Evolutionary conservation across 768 basidiomycete genomes (phyloP), one percentile per base, ranked within the genome.

Genomic region (Leccinum pellstonianum): DNA sequence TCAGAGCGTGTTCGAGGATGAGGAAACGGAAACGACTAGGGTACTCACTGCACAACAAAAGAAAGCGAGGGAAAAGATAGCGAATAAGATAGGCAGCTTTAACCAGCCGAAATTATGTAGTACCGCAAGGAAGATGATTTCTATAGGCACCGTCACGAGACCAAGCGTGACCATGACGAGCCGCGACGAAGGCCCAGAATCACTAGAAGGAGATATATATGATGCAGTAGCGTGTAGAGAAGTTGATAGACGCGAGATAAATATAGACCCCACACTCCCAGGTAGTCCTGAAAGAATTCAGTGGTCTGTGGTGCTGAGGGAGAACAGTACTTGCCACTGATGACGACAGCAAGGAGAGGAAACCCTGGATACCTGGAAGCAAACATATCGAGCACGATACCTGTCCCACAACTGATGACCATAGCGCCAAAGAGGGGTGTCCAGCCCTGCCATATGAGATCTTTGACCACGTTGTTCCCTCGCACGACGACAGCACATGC

Each of bases 211-310:
- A 17, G 63, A 33, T 31, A 63, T 35, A 27, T 43, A 54, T 35
- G 64, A 62, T 19, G 57, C 61, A 9, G 67, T 59, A 4, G 82
- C 80, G 62, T 99, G 97, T 21, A 98, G 79, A 0, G 88, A 80
- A 0, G 97, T 98, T 1, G 95, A 96, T 5, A 97, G 79, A 8
- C 97, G 84, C 2, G 95, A 97, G 38, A 95, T 87, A 62, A 92
- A 87, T 66, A 98, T 93, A 14, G 93, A 87, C 3, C 95, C 95
- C 3, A 95, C 88, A 46, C 88, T 87, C 11, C 95, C 96, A 0
- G 94, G 91, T 14, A 99, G 75, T 53, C 92, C 91, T 88, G 63
- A 2, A 27, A 38, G 46, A 37, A 17, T 29, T 58, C 29, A 53
- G 57, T 27, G 43, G 37, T 5, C 53, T 50, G 53, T 41, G 21